These are phyloP conservation scores for Trichoderma oligosporum DNA, from an alignment of 2,329 filamentous ascomycete species.

Conservation along the genomic window DNA sequence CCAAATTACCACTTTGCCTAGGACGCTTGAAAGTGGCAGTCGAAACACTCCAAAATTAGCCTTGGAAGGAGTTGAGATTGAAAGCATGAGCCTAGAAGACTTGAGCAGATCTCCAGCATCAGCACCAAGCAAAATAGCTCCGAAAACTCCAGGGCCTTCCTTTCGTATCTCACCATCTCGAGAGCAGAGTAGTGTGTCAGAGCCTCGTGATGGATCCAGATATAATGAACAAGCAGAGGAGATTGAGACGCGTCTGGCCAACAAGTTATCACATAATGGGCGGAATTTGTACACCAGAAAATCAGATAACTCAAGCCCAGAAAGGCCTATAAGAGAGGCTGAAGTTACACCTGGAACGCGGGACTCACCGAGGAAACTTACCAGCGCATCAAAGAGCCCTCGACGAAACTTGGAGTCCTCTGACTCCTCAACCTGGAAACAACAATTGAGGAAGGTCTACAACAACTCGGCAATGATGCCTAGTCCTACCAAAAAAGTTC, in stretches of 20 bases:
- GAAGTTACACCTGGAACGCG: neutral
- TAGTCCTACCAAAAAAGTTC: neutral
- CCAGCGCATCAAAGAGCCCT: neutral
- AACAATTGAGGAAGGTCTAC: neutral
- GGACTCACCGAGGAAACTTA: neutral
- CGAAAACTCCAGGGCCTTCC: neutral
- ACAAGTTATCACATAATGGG: neutral
- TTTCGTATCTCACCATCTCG: neutral
- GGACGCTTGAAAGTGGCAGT: neutral
- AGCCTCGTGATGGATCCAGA: neutral
- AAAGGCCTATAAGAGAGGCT: neutral
- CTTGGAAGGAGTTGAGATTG: neutral
- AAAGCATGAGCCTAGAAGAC: neutral
- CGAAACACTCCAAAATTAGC: neutral
- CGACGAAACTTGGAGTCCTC: neutral
- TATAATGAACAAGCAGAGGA: neutral
- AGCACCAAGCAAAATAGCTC: neutral
- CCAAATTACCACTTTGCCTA: neutral
- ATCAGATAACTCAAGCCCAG: neutral
- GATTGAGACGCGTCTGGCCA: neutral
- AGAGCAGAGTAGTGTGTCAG: neutral
- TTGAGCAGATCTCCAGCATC: neutral
- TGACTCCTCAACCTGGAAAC: slow-evolving; percentile 14
- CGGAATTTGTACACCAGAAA: neutral
- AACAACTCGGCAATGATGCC: neutral